Conservation (phyloP, 257 asterid genomes). For the Ilex aquifolium region DNA sequence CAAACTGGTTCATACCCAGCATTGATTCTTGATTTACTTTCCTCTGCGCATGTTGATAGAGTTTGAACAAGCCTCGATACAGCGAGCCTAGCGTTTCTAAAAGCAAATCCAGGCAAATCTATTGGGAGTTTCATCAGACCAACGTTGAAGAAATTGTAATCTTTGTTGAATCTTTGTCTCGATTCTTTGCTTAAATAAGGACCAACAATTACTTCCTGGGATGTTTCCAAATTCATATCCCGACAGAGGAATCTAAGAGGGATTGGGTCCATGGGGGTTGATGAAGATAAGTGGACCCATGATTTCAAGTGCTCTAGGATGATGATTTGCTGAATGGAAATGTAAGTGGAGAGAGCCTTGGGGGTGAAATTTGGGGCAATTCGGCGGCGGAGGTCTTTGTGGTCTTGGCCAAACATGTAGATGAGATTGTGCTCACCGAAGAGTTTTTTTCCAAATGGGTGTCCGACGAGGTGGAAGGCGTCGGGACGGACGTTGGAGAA, state of each 20-base stretch:
- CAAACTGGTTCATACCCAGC: constrained; percentile 65
- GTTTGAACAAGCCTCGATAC: constrained; percentile 51
- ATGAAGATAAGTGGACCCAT: constrained; percentile 34
- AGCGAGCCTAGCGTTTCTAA: constrained; percentile 70
- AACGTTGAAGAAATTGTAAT: constrained; percentile 71
- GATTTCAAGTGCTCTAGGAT: constrained; percentile 50
- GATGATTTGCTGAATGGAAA: constrained; percentile 53
- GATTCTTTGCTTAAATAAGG: constrained; percentile 51
- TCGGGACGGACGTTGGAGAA: constrained; percentile 89
- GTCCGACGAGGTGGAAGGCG: constrained; percentile 86
- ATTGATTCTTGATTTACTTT: constrained; percentile 51
- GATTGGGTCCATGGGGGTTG: constrained; percentile 13
- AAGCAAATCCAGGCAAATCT: constrained; percentile 87
- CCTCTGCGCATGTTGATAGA: constrained; percentile 52
- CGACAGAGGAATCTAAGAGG: constrained; percentile 69
- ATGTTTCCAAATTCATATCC: constrained; percentile 80
- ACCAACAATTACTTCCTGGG: constrained; percentile 86
- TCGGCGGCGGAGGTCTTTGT: constrained; percentile 70
- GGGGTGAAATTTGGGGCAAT: constrained; percentile 89
- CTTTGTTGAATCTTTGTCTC: constrained; percentile 46
- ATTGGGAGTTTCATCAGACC: constrained; percentile 81
- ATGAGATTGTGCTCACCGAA: constrained; percentile 83
- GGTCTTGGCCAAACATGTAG: constrained; percentile 84
- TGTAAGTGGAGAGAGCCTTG: constrained; percentile 61
- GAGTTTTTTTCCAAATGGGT: constrained; percentile 82